Base-by-base conservation (phyloP, 257 asterid species). In the Scutellaria barbata region DNA sequence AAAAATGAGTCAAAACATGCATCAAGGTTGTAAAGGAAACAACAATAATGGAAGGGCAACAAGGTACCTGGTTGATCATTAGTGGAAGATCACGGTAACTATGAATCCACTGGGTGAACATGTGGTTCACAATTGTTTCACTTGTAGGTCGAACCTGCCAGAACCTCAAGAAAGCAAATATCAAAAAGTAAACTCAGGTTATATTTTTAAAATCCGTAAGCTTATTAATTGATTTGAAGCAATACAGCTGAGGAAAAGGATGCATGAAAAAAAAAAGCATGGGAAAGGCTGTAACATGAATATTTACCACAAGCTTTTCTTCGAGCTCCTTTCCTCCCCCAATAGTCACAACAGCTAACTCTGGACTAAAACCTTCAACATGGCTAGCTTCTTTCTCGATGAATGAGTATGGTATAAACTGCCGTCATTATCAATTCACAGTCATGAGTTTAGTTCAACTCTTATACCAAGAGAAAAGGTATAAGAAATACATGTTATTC, bases 311-410 rank as follows among this genome's bases (percentile, higher is more conserved):
- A 79, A 95, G 99, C 83, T 93, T 95, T 82, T 95, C 99, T 85
- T 95, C 99, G 67, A 95, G 97, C 83, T 92, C 98, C 86, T 90
- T 95, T 72, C 98, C 99, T 74, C 98, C 99, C 67, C 99, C 99
- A 81, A 92, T 77, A 10, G 98, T 95, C 77, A 95, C 98, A 56
- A 92, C 83, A 53, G 99, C 99, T 79, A 95, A 81, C 71, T 95
- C 98, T 35, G 98, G 98, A 80, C 98, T 92, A 84, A 95, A 95
- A 50, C 99, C 99, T 82, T 92, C 96, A 46, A 95, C 97, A 66
- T 92, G 99, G 83, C 92, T 89, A 47, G 98, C 99, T 87, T 95
- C 98, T 89, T 95, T 95, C 88, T 95, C 99, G 33, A 95, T 88
- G 82, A 91, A 91, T 46, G 98, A 92, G 77, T 92, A 90, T 2